phyloP scores from a whole-genome alignment of 2,329 filamentous ascomycete genomes.

The Diaporthe caulivora region DNA sequence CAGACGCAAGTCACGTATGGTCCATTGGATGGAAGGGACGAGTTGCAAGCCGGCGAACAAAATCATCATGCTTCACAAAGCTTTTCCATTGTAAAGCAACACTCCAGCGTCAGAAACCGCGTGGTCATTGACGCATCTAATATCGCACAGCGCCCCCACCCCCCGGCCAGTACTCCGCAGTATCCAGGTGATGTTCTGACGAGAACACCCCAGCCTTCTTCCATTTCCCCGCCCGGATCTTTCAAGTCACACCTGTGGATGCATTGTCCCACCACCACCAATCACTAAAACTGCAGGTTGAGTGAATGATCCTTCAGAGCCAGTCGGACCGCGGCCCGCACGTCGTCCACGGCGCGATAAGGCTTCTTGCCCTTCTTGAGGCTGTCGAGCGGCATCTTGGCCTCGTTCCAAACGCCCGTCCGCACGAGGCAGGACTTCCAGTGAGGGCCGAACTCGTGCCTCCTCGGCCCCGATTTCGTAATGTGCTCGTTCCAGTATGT shows the following conservation, averaged over 20 bases:
- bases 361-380: neutral
- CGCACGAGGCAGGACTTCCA: slow-evolving; percentile 84
- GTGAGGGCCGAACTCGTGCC: slow-evolving; percentile 51
- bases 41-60: neutral
- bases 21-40: neutral
- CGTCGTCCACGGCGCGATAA: slow-evolving; percentile 72
- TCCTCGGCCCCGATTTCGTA: slow-evolving; percentile 54
- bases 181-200: neutral
- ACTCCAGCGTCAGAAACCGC: neutral
- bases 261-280: neutral
- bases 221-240: neutral
- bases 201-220: neutral
- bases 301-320: slow-evolving; percentile 70
- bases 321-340: slow-evolving; percentile 82
- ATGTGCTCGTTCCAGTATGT: slow-evolving; percentile 75
- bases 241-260: neutral
- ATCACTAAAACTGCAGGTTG: slow-evolving; percentile 46
- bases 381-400: neutral
- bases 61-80: neutral
- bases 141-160: too few relatives aligned
- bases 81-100: neutral
- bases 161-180: neutral
- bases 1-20: neutral
- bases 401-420: slow-evolving; percentile 78
- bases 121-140: neutral